These are phyloP conservation scores for Penicillium sp. DNA, from an alignment of 2,329 filamentous ascomycete genomes.

Conservation along the genomic window DNA sequence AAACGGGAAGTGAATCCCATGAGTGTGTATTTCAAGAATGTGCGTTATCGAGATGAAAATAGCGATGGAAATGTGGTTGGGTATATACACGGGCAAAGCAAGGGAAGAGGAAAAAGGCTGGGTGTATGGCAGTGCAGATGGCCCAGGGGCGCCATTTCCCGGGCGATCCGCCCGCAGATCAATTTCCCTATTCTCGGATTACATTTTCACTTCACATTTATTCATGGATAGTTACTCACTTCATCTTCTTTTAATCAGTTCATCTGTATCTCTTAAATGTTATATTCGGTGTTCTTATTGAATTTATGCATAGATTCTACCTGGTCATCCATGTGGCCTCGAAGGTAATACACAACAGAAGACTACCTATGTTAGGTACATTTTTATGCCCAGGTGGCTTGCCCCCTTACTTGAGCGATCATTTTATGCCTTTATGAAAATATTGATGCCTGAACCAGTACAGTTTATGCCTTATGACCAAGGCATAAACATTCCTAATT, in stretches of 20 bases:
- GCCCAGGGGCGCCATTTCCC: constrained; percentile 22
- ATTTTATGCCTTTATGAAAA: constrained; percentile 1
- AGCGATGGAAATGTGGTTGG: constrained; percentile 9
- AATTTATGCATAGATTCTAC: not conserved
- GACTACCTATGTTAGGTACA: too few relatives aligned
- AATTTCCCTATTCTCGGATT: constrained; percentile 7
- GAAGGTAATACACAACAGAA: not conserved
- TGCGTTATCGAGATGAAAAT: constrained; percentile 1
- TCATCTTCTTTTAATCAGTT: not conserved
- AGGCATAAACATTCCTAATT: not conserved
- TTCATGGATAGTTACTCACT: too few relatives aligned
- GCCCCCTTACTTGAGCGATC: not conserved
- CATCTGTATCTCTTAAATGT: not conserved
- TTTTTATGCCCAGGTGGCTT: not conserved
- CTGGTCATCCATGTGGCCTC: not conserved
- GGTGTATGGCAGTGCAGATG: constrained; percentile 16
- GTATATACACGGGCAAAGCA: constrained; percentile 9
- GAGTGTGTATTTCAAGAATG: constrained; percentile 8
- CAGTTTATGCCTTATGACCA: not conserved
- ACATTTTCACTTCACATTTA: not conserved
- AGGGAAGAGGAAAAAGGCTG: constrained; percentile 16
- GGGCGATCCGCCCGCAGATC: constrained; percentile 25
- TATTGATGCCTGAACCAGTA: not conserved
- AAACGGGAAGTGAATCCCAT: constrained; percentile 44
- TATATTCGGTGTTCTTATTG: not conserved